A percentile compares a stretch with the other conserved stretches of the same genome.
Evolutionary conservation across 1,284 basidiomycete species (phyloP).

Genomic region (Microbotryum intermedium): DNA sequence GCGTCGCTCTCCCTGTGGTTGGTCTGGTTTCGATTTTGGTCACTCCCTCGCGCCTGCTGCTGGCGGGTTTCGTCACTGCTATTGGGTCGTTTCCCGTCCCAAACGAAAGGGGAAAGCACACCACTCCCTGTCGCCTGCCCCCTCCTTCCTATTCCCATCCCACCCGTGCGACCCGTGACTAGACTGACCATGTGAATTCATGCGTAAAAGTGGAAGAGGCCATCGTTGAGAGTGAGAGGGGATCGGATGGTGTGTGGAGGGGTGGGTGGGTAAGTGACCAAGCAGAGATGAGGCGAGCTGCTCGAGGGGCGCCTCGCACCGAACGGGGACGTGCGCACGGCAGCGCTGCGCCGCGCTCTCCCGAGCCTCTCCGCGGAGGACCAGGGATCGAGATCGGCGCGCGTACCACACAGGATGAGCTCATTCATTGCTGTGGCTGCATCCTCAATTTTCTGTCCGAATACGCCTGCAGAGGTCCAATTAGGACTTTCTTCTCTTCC

Average conservation of each 20-base stretch:
- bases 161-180: too few relatives aligned
- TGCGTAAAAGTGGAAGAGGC: background rate
- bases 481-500: too few relatives aligned
- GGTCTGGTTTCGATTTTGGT: too few relatives aligned
- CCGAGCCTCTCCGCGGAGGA: too few relatives aligned
- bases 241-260: background rate
- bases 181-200: slow-evolving; percentile 8
- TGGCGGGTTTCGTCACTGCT: background rate
- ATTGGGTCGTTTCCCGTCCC: background rate
- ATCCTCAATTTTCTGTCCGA: too few relatives aligned
- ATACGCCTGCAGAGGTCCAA: too few relatives aligned
- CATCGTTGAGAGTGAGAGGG: too few relatives aligned
- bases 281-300: background rate
- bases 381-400: too few relatives aligned
- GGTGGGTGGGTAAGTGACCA: background rate
- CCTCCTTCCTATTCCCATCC: background rate
- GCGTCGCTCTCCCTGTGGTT: too few relatives aligned
- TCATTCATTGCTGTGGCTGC: too few relatives aligned
- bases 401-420: background rate
- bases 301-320: background rate
- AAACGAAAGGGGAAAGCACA: background rate
- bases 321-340: background rate
- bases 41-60: background rate
- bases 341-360: too few relatives aligned
- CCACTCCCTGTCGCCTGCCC: background rate